Base-by-base conservation (phyloP, 1,284 basidiomycete genomes). In the Microbotryum silenes-acaulis region DNA sequence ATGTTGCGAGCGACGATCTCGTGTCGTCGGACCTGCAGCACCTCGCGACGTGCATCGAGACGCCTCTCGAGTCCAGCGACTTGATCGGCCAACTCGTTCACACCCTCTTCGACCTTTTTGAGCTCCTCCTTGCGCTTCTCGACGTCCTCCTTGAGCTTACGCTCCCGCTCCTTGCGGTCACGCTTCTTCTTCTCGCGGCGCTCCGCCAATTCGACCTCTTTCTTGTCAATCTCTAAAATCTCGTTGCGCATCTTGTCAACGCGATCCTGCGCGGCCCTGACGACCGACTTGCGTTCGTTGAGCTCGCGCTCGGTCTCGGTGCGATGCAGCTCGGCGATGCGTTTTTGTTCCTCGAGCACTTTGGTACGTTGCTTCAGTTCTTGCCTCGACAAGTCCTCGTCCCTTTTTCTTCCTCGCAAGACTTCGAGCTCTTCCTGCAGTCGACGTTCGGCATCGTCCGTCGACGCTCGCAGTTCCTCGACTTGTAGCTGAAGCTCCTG, bases 291-390 rank as follows among this genome's bases (percentile, higher is more conserved):
- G 5, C 84, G 84, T 20, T 81, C 79, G 70, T 86, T 87, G 61
- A 94, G 79, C 67, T 85, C 85, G 78, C 89, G 91, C 76, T 97
- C 93, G 2, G 87, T 89, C 47, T 97, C 91, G 52, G 85, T 81
- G 72, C 85, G 86, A 57, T 79, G 77, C 55, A 81, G 79, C 74
- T 97, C 93, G 6, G 91, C 89, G 52, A 80, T 79, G 47, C 93
- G 85, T 76, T 88, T 90, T 62, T 84, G 80, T 72, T 97, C 93
- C 71, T 97, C 93, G 8, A 96, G 79, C 0, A 79, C 76, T 75
- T 93, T 93, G 56, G 88, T 88, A 57, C 85, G 83, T 23, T 82
- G 75, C 74, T 91, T 93, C 60, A 90, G 78, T 73, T 96, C 90
- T 31, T 81, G 77, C 58, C 89, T 83, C 29, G 83, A 81, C 3